A percentile compares a stretch with the other conserved stretches of the same genome.
Evolutionary conservation across 441 rosid genomes (phyloP).

Genomic region (Corymbia citriodora): DNA sequence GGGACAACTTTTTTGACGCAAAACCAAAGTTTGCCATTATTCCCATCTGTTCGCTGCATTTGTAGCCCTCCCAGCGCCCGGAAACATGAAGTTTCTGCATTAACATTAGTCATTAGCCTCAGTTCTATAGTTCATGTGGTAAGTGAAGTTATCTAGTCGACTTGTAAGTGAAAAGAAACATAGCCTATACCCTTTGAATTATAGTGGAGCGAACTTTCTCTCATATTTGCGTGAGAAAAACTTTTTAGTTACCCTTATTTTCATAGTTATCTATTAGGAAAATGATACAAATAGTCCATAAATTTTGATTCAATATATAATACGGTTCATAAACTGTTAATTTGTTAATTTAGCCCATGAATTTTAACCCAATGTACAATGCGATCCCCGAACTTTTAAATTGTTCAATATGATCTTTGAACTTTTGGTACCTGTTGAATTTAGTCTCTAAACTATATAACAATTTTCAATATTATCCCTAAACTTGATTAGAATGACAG

Average conservation of each 20-base stretch:
- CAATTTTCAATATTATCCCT: not conserved
- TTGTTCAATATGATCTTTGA: too few relatives aligned
- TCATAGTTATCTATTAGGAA: not conserved
- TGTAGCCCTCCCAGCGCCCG: slow-evolving; percentile 7
- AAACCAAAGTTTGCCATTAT: not conserved
- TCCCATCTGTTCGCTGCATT: not conserved
- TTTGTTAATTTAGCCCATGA: not conserved
- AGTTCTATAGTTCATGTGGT: not conserved
- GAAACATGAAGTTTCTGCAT: not conserved
- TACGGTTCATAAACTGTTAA: too few relatives aligned
- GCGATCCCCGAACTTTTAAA: too few relatives aligned
- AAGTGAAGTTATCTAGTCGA: not conserved
- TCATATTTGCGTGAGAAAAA: not conserved
- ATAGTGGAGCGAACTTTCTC: not conserved
- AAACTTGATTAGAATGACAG: too few relatives aligned
- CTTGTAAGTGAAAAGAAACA: not conserved
- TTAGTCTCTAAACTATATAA: too few relatives aligned
- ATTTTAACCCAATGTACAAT: too few relatives aligned
- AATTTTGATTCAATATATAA: too few relatives aligned
- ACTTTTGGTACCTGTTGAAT: too few relatives aligned
- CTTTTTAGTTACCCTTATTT: not conserved
- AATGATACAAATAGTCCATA: too few relatives aligned
- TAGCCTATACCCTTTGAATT: slow-evolving; percentile 1
- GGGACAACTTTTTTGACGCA: not conserved
- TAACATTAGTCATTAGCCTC: not conserved